phyloP scores from a whole-genome alignment of 805 yeast genomes.

The Pichia nanzhaoensis region DNA sequence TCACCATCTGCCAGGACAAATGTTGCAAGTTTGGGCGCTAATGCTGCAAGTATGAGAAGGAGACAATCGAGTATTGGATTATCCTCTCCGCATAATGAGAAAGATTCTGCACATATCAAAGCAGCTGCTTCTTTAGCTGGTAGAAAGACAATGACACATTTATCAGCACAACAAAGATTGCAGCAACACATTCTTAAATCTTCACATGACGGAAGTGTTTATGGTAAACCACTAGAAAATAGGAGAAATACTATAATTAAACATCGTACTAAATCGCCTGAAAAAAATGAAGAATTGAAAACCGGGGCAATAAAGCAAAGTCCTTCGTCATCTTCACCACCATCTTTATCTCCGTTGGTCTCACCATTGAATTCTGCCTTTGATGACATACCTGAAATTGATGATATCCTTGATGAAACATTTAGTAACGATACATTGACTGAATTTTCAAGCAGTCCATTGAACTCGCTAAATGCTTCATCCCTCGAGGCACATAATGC shows the following conservation, averaged over 20 bases:
- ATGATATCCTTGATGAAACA: too few relatives aligned
- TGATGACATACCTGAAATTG: too few relatives aligned
- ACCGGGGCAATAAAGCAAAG: neutral
- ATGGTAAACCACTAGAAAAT: slow-evolving; percentile 22
- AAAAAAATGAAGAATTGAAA: too few relatives aligned
- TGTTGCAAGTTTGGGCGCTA: neutral
- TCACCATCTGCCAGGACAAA: neutral
- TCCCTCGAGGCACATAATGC: slow-evolving; percentile 18
- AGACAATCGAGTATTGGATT: slow-evolving; percentile 3
- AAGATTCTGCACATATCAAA: slow-evolving; percentile 5
- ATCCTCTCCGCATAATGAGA: neutral
- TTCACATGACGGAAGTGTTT: slow-evolving; percentile 27
- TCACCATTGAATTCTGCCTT: too few relatives aligned
- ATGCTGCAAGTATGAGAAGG: neutral
- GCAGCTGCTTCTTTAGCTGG: slow-evolving; percentile 19
- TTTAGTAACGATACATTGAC: neutral
- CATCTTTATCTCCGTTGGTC: too few relatives aligned
- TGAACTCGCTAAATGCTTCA: slow-evolving; percentile 25
- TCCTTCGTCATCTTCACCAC: too few relatives aligned
- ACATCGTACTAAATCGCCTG: slow-evolving; percentile 4
- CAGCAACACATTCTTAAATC: slow-evolving; percentile 31
- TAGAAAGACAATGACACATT: slow-evolving; percentile 14
- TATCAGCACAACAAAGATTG: slow-evolving; percentile 31
- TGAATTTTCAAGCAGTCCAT: slow-evolving; percentile 25
- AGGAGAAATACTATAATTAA: slow-evolving; percentile 15